phyloP scores from a whole-genome alignment of 1,139 yeast genomes.

The Saccharomyces hybrid region DNA sequence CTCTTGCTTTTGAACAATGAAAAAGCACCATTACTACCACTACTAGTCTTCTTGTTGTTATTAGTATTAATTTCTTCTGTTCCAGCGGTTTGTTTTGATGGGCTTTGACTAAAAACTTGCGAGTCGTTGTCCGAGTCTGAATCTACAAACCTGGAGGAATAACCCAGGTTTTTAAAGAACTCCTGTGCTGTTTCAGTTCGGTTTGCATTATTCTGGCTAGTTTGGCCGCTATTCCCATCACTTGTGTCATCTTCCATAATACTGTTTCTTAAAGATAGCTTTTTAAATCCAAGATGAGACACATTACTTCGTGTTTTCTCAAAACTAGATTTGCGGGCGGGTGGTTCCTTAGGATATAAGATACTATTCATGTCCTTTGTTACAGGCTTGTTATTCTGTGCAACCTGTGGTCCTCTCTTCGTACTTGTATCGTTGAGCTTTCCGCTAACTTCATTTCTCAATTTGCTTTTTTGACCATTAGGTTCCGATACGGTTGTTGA shows the following conservation, averaged over 20 bases:
- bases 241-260: conserved; percentile 5
- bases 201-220: conserved; percentile 5
- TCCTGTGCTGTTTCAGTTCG: conserved; percentile 6
- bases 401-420: background rate
- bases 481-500: background rate
- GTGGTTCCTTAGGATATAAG: conserved; percentile 33
- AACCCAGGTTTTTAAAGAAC: background rate
- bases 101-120: conserved; percentile 15
- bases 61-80: conserved; percentile 16
- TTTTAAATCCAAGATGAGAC: conserved; percentile 33
- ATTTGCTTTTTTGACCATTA: background rate
- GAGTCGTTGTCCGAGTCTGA: conserved; percentile 49
- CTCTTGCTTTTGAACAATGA: conserved; percentile 17
- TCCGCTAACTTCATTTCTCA: too few relatives aligned
- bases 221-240: conserved; percentile 6
- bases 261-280: conserved; percentile 33
- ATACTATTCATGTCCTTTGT: conserved; percentile 7
- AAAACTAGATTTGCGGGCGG: conserved; percentile 48
- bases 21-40: conserved; percentile 13
- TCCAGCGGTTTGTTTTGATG: conserved; percentile 18
- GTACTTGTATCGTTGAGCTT: too few relatives aligned
- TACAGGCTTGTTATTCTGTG: conserved; percentile 1
- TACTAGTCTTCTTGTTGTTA: conserved; percentile 12
- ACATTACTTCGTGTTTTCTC: conserved; percentile 37
- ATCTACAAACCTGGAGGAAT: conserved; percentile 45